These are phyloP conservation scores for Rhodotorula sp. DNA, from an alignment of 1,284 basidiomycete species.

Conservation along the genomic window DNA sequence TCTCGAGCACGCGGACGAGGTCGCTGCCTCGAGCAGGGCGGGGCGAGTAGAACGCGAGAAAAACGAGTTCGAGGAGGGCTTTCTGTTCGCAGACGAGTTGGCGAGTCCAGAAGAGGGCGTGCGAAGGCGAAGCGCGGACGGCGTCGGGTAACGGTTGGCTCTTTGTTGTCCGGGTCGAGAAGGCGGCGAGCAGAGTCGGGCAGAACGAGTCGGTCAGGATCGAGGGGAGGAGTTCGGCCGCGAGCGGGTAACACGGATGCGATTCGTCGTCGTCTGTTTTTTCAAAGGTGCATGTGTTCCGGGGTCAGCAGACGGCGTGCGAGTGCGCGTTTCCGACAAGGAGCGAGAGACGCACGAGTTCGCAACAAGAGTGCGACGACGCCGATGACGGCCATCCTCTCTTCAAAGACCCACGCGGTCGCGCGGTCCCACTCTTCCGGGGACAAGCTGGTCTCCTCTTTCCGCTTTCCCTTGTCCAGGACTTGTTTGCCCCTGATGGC, in stretches of 20 bases:
- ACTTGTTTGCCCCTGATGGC: neutral
- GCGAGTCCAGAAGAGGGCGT: slow-evolving; percentile 70
- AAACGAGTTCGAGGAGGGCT: slow-evolving; percentile 73
- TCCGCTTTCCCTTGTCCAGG: neutral
- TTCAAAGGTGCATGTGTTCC: too few relatives aligned
- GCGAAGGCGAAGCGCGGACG: slow-evolving; percentile 59
- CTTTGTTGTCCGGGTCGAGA: slow-evolving; percentile 52
- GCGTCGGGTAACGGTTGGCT: slow-evolving; percentile 58
- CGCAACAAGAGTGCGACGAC: slow-evolving; percentile 34
- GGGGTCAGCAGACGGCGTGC: fast-evolving
- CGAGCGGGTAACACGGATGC: slow-evolving; percentile 58
- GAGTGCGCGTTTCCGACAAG: too few relatives aligned
- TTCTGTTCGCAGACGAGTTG: slow-evolving; percentile 76
- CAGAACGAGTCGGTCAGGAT: slow-evolving; percentile 64
- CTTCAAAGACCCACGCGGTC: slow-evolving; percentile 41
- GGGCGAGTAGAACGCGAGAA: slow-evolving; percentile 72
- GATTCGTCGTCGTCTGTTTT: slow-evolving; percentile 24
- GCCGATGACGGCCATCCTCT: slow-evolving; percentile 40
- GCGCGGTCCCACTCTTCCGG: slow-evolving; percentile 39
- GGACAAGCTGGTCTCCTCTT: slow-evolving; percentile 11
- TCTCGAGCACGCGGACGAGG: slow-evolving; percentile 62
- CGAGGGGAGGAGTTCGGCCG: slow-evolving; percentile 58
- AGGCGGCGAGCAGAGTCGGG: slow-evolving; percentile 58
- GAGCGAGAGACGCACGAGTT: slow-evolving; percentile 19
- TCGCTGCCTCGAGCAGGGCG: slow-evolving; percentile 63